Base-by-base conservation (phyloP, 768 basidiomycete genomes). In the Boletellus emodensis region DNA sequence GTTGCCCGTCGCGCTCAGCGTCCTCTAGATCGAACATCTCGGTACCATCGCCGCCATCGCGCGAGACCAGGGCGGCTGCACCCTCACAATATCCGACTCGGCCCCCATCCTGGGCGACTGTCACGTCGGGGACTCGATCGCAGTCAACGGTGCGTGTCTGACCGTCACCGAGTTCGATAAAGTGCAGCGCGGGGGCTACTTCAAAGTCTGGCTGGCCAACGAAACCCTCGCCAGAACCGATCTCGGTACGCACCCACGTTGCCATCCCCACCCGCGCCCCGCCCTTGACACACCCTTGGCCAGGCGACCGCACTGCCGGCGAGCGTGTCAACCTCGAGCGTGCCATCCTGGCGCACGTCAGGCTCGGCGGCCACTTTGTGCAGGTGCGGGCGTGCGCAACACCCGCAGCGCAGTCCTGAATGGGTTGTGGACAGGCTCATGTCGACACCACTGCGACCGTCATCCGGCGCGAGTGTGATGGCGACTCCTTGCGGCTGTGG, bases 361-460 rank as follows among this genome's bases (percentile, higher is more conserved):
- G 95, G 49, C 96, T 98, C 61, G 96, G 96, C 24, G 96, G 96
- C 11, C 96, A 99, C 66, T 94, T 94, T 64, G 96, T 99, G 18
- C 95, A 98, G 82, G 94, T 90, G 61, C 48, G 75, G 11, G 7
- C 17, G 9, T 32, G 18, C 8, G 14, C 46, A 17, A n/a, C 12
- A 17, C 46, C 30, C 22, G 9, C 39, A 32, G 24, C 24, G 34
- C 18, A 36, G 8, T 9, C 8, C 30, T 39, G 18, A 32, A 44
- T 39, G 0, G 53, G 51, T 15, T 41, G 34, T 41, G 34, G 30
- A 34, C 28, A 97, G 93, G 96, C 89, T 15, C 96, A 99, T 69
- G 87, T 98, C 54, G 96, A 99, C 64, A 80, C 80, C 6, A 95
- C 91, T 0, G 94, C 90, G 10, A 87, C 74, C 0, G 77, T 99